Evolutionary conservation across 257 asterid genomes (phyloP).

Genomic region (Capsicum baccatum): DNA sequence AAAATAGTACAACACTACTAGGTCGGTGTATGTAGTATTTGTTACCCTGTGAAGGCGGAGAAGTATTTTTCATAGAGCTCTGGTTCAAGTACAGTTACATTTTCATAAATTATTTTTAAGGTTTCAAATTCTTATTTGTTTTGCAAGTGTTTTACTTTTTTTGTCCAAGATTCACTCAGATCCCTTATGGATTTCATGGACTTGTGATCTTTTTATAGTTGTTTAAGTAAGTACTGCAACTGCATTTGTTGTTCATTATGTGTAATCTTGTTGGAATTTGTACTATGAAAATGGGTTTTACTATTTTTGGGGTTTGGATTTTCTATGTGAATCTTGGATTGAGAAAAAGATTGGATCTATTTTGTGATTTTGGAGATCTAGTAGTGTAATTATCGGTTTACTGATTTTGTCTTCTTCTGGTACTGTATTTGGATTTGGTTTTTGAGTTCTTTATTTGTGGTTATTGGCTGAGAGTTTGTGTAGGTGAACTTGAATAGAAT

Average conservation of each 20-base stretch:
- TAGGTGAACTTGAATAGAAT: background rate
- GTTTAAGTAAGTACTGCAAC: conserved; percentile 37
- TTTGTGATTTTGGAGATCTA: conserved; percentile 44
- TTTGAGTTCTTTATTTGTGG: conserved; percentile 7
- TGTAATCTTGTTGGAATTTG: background rate
- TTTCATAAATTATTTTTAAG: background rate
- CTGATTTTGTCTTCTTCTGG: conserved; percentile 29
- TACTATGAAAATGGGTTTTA: conserved; percentile 27
- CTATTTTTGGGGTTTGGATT: conserved; percentile 34
- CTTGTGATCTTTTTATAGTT: conserved; percentile 40
- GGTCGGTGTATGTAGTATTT: background rate
- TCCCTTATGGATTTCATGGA: conserved; percentile 45
- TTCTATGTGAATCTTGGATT: conserved; percentile 37
- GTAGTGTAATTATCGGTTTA: conserved; percentile 22
- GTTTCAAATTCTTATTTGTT: conserved; percentile 10
- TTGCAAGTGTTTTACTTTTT: conserved; percentile 8
- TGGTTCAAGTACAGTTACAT: background rate
- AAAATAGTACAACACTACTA: background rate
- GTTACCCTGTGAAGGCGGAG: too few relatives aligned
- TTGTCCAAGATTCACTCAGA: conserved; percentile 40
- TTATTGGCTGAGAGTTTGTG: background rate
- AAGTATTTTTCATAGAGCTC: too few relatives aligned
- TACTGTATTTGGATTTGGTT: conserved; percentile 26
- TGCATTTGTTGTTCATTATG: conserved; percentile 26
- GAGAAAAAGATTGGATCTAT: conserved; percentile 50